Conservation (phyloP, 2,329 filamentous ascomycete genomes). For the Alternaria longipes region DNA sequence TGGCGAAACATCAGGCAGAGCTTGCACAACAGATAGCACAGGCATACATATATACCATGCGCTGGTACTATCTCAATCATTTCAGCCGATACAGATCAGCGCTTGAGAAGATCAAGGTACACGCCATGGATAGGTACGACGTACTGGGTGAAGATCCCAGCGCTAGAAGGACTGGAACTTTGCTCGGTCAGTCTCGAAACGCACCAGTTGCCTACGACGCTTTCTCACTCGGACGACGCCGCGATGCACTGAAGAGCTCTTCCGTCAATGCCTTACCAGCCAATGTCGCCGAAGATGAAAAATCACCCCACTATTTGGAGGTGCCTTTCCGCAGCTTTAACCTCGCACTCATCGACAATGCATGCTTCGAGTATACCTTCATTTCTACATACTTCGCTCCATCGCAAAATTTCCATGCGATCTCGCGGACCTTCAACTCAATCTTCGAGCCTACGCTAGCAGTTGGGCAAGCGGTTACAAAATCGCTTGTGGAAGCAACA, state of each 20-base stretch:
- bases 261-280: slow-evolving; percentile 82
- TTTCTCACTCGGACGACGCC: slow-evolving; percentile 85
- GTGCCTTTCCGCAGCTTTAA: slow-evolving; percentile 94
- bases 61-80: slow-evolving; percentile 95
- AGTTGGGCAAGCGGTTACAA: slow-evolving; percentile 81
- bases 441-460: slow-evolving; percentile 91
- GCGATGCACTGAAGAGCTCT: slow-evolving; percentile 79
- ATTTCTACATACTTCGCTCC: slow-evolving; percentile 89
- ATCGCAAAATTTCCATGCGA: slow-evolving; percentile 75
- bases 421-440: slow-evolving; percentile 83
- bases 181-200: slow-evolving; percentile 40
- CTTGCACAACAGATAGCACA: slow-evolving; percentile 89
- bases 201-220: slow-evolving; percentile 77
- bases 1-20: slow-evolving; percentile 81
- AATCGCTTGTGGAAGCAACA: slow-evolving; percentile 76
- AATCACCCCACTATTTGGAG: slow-evolving; percentile 85
- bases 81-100: slow-evolving; percentile 88
- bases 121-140: slow-evolving; percentile 83
- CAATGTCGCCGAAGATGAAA: slow-evolving; percentile 90
- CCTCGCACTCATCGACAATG: slow-evolving; percentile 90
- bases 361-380: slow-evolving; percentile 93
- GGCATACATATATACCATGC: slow-evolving; percentile 98
- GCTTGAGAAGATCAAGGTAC: slow-evolving; percentile 83
- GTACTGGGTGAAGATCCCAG: slow-evolving; percentile 81
- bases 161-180: slow-evolving; percentile 65